phyloP scores from a whole-genome alignment of 257 asterid genomes.

The Anisodus tanguticus region DNA sequence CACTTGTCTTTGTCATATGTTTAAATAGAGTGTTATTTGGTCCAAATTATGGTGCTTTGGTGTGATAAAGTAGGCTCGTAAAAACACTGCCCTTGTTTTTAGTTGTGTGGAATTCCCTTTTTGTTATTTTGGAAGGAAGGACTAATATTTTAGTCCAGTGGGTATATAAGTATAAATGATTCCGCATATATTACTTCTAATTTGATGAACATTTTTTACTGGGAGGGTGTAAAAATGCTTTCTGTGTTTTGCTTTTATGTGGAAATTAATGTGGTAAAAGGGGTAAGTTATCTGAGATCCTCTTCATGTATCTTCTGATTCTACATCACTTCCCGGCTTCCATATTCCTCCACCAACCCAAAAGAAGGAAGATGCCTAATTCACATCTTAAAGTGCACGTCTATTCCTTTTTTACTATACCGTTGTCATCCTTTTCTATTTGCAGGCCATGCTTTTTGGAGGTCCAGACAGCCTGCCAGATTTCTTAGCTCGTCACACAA shows the following conservation, averaged over 20 bases:
- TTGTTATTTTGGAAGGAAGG: not conserved
- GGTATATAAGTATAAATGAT: not conserved
- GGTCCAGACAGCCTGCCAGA: conserved; percentile 80
- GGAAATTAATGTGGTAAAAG: not conserved
- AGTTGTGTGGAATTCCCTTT: not conserved
- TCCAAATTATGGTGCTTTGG: not conserved
- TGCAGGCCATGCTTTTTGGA: conserved; percentile 91
- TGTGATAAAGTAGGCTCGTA: not conserved
- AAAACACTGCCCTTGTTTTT: not conserved
- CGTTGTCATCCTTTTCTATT: not conserved
- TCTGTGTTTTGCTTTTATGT: not conserved
- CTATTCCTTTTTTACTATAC: not conserved
- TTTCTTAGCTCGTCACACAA: conserved; percentile 81
- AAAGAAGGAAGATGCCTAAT: conserved; percentile 4
- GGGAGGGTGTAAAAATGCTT: not conserved
- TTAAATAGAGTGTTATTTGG: not conserved
- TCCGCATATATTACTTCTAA: not conserved
- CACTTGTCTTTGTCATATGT: not conserved
- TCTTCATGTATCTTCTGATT: not conserved
- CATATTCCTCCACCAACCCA: not conserved
- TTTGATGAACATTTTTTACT: not conserved
- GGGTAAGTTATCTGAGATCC: not conserved
- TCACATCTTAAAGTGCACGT: conserved; percentile 24
- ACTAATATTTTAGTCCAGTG: not conserved
- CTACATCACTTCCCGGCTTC: not conserved